Percentiles rank a stretch among this genome's conserved stretches.
These are phyloP conservation scores for Gnomoniopsis smithogilvyi DNA, from an alignment of 2,329 filamentous ascomycete genomes.

Conservation along the genomic window DNA sequence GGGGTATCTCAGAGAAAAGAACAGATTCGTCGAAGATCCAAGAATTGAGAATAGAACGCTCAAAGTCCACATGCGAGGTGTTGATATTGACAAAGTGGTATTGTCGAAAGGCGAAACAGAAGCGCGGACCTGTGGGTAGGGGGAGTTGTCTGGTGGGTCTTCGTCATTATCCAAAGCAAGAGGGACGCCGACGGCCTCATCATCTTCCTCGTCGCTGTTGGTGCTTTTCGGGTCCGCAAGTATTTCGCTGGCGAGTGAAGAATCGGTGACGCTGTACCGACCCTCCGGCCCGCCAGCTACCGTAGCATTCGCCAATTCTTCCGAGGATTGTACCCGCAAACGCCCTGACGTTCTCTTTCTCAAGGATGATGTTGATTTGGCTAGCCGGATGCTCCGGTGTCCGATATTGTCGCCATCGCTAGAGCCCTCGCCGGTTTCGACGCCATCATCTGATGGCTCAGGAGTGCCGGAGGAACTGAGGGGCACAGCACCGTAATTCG, in stretches of 20 bases:
- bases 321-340: slow-evolving; percentile 32
- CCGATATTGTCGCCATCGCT: slow-evolving; percentile 5
- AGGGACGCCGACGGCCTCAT: slow-evolving; percentile 28
- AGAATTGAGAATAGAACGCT: slow-evolving; percentile 78
- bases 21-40: slow-evolving; percentile 80
- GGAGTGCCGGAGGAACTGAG: slow-evolving; percentile 13
- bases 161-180: slow-evolving; percentile 42
- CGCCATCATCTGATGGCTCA: slow-evolving; percentile 7
- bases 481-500: slow-evolving; percentile 32
- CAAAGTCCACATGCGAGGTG: slow-evolving; percentile 81
- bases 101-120: slow-evolving; percentile 76
- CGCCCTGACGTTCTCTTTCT: slow-evolving; percentile 6
- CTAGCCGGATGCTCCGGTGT: background rate
- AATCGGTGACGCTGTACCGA: slow-evolving; percentile 49
- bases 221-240: slow-evolving; percentile 39
- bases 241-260: slow-evolving; percentile 42
- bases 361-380: slow-evolving; percentile 10
- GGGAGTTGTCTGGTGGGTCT: slow-evolving; percentile 65
- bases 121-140: slow-evolving; percentile 75
- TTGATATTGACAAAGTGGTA: slow-evolving; percentile 76
- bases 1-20: slow-evolving; percentile 87
- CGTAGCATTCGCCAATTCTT: slow-evolving; percentile 48
- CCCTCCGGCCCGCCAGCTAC: slow-evolving; percentile 52
- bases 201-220: slow-evolving; percentile 30
- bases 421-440: slow-evolving; percentile 14